Percentiles rank a stretch among this genome's conserved stretches.
Evolutionary conservation across 371 early-diverging fungal genomes (phyloP).

Genomic region (Racocetra persica): DNA sequence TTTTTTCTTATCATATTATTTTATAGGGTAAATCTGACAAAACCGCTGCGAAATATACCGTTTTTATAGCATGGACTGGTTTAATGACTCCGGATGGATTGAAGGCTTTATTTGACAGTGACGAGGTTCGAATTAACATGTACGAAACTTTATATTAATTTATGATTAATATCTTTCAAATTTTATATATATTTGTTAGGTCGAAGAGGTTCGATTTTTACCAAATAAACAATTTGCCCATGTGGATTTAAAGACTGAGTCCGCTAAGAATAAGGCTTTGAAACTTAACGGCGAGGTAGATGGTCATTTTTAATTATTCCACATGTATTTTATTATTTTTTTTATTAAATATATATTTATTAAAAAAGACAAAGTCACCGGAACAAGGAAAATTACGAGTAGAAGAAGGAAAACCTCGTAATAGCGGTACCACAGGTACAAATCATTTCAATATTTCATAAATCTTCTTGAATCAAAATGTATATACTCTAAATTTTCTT

Average conservation of each 20-base stretch:
- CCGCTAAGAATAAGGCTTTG: background rate
- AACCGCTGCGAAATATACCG: background rate
- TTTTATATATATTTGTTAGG: background rate
- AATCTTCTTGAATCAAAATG: too few species aligned
- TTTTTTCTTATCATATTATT: background rate
- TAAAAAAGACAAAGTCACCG: background rate
- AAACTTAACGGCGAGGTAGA: background rate
- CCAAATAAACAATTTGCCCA: background rate
- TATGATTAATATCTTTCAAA: too few species aligned
- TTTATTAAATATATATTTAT: background rate
- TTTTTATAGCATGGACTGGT: constrained; percentile 21
- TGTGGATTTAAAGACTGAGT: background rate
- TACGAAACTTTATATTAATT: too few species aligned
- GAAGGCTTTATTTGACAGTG: background rate
- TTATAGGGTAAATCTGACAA: too few species aligned
- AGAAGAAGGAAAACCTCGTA: constrained; percentile 7
- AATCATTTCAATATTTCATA: too few species aligned
- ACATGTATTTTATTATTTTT: too few species aligned
- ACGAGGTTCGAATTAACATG: background rate
- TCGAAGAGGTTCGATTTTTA: background rate
- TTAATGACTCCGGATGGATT: background rate
- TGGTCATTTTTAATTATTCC: background rate
- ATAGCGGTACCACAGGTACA: background rate
- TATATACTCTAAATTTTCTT: too few species aligned
- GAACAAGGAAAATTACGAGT: background rate